Percentiles rank a stretch among this genome's conserved stretches.
Evolutionary conservation across 2,329 filamentous ascomycete genomes (phyloP).

Genomic region (Aspergillus novoparasiticus): DNA sequence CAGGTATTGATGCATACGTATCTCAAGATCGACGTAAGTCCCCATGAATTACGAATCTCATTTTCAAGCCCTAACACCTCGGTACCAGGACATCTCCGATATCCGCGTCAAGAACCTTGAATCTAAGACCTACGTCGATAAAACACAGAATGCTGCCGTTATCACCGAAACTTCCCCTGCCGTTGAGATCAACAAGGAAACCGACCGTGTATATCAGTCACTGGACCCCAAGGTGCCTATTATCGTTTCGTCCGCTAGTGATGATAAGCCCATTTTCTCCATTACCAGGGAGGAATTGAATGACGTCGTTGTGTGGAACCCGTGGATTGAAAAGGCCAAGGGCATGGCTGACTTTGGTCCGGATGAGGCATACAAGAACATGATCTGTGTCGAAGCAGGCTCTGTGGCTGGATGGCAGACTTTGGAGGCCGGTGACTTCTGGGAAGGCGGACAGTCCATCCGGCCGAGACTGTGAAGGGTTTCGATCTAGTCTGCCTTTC

Average conservation of each 20-base stretch:
- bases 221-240: conserved; percentile 55
- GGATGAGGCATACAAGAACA: conserved; percentile 85
- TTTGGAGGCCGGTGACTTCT: conserved; percentile 75
- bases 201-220: conserved; percentile 81
- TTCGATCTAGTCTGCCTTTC: not conserved
- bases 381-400: conserved; percentile 93
- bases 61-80: not conserved
- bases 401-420: conserved; percentile 79
- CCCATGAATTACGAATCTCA: not conserved
- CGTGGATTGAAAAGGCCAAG: conserved; percentile 83
- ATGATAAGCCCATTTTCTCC: conserved; percentile 64
- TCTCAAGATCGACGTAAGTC: conserved; percentile 72
- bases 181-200: conserved; percentile 74
- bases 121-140: conserved; percentile 78
- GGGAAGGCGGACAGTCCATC: conserved; percentile 65
- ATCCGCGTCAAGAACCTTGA: conserved; percentile 75
- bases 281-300: conserved; percentile 81
- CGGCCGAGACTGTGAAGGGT: conserved; percentile 40
- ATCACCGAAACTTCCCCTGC: conserved; percentile 66
- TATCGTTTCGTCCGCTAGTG: conserved; percentile 47
- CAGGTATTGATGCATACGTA: conserved; percentile 93
- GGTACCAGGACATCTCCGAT: conserved; percentile 72
- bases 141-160: conserved; percentile 67
- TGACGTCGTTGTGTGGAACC: conserved; percentile 96
- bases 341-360: conserved; percentile 85